phyloP scores from a whole-genome alignment of 768 basidiomycete genomes.

The Suillus americanus region DNA sequence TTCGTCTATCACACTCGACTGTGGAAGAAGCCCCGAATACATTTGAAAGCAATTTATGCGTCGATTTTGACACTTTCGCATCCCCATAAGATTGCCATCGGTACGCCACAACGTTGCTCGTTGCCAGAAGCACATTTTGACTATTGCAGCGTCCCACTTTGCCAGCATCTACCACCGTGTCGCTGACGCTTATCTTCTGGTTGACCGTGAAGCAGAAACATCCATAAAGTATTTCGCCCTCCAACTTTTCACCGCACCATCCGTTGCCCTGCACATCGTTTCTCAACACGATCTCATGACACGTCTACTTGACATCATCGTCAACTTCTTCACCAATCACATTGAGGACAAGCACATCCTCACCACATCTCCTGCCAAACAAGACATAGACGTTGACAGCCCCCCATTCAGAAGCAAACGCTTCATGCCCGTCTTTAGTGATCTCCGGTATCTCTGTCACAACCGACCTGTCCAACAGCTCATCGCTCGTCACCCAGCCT shows the following conservation, averaged over 20 bases:
- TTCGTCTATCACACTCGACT: slow-evolving; percentile 80
- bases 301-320: slow-evolving; percentile 79
- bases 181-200: slow-evolving; percentile 87
- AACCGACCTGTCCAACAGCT: slow-evolving; percentile 77
- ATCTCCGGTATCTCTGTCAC: slow-evolving; percentile 82
- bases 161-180: slow-evolving; percentile 83
- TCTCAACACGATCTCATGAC: slow-evolving; percentile 70
- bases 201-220: slow-evolving; percentile 93
- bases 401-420: slow-evolving; percentile 92
- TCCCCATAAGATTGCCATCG: slow-evolving; percentile 73
- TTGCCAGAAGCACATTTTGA: slow-evolving; percentile 9
- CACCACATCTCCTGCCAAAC: slow-evolving; percentile 21
- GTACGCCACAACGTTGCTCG: slow-evolving; percentile 42
- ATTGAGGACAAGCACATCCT: slow-evolving; percentile 71
- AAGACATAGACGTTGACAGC: slow-evolving; percentile 73
- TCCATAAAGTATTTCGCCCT: slow-evolving; percentile 93
- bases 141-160: slow-evolving; percentile 69
- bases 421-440: slow-evolving; percentile 93
- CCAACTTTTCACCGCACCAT: slow-evolving; percentile 91
- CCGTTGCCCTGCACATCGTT: slow-evolving; percentile 78
- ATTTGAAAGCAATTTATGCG: slow-evolving; percentile 81
- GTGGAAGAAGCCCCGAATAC: slow-evolving; percentile 83
- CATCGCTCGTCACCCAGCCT: slow-evolving; percentile 66
- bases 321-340: slow-evolving; percentile 91
- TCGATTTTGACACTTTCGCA: slow-evolving; percentile 70